Percentiles rank a stretch among this genome's conserved stretches.
Conservation (phyloP, 108 stramenopile genomes). For the Licmophora abbreviata region DNA sequence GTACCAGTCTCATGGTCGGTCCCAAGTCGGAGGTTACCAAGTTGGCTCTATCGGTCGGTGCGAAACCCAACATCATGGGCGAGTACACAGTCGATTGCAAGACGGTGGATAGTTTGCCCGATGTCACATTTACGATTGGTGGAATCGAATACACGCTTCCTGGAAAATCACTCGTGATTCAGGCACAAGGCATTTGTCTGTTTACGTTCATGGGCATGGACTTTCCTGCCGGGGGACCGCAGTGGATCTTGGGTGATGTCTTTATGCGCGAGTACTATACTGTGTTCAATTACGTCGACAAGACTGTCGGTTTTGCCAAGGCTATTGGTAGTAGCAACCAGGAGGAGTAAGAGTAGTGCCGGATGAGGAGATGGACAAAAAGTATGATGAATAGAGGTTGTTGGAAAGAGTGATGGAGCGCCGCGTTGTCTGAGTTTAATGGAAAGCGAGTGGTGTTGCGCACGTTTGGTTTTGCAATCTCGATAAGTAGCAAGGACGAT, state of each 20-base stretch:
- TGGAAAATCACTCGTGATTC: slow-evolving; percentile 80
- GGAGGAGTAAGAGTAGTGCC: too few relatives aligned
- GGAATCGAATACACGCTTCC: slow-evolving; percentile 77
- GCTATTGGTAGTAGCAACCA: too few relatives aligned
- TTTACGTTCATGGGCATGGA: slow-evolving; percentile 97
- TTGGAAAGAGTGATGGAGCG: too few relatives aligned
- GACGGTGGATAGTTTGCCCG: slow-evolving; percentile 54
- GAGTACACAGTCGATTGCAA: slow-evolving; percentile 92
- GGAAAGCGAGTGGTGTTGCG: too few relatives aligned
- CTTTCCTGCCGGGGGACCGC: slow-evolving; percentile 57
- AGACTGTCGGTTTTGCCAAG: slow-evolving; percentile 86
- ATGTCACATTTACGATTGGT: slow-evolving; percentile 74
- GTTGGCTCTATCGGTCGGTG: slow-evolving; percentile 78
- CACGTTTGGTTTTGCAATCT: too few relatives aligned
- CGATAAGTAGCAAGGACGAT: too few relatives aligned
- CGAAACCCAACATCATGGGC: slow-evolving; percentile 78
- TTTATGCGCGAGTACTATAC: slow-evolving; percentile 99
- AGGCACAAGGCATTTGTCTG: slow-evolving; percentile 77
- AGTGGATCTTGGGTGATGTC: slow-evolving; percentile 99
- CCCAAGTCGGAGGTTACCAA: slow-evolving; percentile 62
- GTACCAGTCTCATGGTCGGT: slow-evolving; percentile 90
- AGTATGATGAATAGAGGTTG: too few relatives aligned
- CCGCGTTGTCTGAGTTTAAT: too few relatives aligned
- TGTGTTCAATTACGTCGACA: slow-evolving; percentile 86
- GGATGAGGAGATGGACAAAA: too few relatives aligned